A percentile compares a stretch with the other conserved stretches of the same genome.
Evolutionary conservation across 2,329 filamentous ascomycete species (phyloP).

Genomic region (Fusarium clavum): DNA sequence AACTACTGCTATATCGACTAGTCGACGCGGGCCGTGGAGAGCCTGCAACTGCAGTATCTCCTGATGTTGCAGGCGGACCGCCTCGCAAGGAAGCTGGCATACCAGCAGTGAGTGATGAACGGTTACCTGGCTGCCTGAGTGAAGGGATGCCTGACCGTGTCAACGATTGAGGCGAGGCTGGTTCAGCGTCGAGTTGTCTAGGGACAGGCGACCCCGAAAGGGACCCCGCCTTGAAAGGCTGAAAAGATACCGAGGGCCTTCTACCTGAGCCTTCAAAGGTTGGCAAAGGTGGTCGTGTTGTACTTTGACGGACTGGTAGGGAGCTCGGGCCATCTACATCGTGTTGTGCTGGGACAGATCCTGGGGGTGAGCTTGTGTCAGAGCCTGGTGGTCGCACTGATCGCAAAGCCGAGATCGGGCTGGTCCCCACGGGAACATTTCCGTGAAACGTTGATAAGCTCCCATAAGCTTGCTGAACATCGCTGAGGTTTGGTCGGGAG

Average conservation of each 20-base stretch:
- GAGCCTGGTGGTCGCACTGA: slow-evolving; percentile 73
- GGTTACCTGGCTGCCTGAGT: slow-evolving; percentile 69
- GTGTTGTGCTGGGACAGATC: slow-evolving; percentile 61
- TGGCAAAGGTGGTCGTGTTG: slow-evolving; percentile 54
- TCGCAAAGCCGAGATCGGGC: slow-evolving; percentile 85
- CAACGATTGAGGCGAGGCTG: slow-evolving; percentile 67
- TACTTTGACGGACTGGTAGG: slow-evolving; percentile 59
- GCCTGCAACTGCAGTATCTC: slow-evolving; percentile 74
- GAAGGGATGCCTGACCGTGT: slow-evolving; percentile 60
- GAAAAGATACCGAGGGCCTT: slow-evolving; percentile 87
- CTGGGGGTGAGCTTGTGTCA: slow-evolving; percentile 69
- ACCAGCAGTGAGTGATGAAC: slow-evolving; percentile 78
- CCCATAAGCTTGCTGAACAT: slow-evolving; percentile 84
- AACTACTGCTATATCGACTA: slow-evolving; percentile 93
- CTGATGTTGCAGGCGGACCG: slow-evolving; percentile 65
- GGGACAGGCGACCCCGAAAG: slow-evolving; percentile 86
- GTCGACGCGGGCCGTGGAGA: slow-evolving; percentile 83
- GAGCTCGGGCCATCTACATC: slow-evolving; percentile 63
- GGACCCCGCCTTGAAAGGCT: slow-evolving; percentile 95
- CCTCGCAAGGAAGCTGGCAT: slow-evolving; percentile 80
- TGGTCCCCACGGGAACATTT: slow-evolving; percentile 80
- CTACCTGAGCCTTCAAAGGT: slow-evolving; percentile 68
- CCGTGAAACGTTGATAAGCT: slow-evolving; percentile 91
- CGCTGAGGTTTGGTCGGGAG: slow-evolving; percentile 60
- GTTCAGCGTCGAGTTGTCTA: slow-evolving; percentile 62